Percentiles rank a stretch among this genome's conserved stretches.
phyloP scores from a whole-genome alignment of 192 early-diverging fungal species.

The Rhizophagus prolifer region DNA sequence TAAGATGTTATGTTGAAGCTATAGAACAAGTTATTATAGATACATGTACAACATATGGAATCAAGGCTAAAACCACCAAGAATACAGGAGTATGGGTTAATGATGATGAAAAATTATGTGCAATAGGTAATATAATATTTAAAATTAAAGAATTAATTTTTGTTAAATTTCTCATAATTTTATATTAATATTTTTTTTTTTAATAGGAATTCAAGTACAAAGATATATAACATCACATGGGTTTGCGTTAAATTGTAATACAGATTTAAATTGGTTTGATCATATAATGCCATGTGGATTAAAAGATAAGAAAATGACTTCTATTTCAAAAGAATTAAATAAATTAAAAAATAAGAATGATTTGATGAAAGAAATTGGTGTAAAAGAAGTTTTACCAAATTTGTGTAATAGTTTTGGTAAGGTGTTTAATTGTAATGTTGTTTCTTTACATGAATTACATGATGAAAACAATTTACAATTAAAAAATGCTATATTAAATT shows the following conservation, averaged over 20 bases:
- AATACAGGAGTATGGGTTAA: constrained; percentile 92
- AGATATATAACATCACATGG: constrained; percentile 90
- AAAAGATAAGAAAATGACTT: constrained; percentile 74
- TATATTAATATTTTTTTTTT: not conserved
- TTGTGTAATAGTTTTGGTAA: constrained; percentile 48
- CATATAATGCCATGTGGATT: constrained; percentile 92
- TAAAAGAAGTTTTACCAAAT: constrained; percentile 55
- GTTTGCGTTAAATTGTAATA: constrained; percentile 91
- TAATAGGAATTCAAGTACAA: constrained; percentile 78
- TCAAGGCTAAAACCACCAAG: constrained; percentile 64
- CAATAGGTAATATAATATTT: constrained; percentile 64
- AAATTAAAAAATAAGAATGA: constrained; percentile 16
- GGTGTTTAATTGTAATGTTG: constrained; percentile 45
- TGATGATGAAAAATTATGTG: constrained; percentile 84
- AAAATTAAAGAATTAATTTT: too few relatives aligned
- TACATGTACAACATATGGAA: constrained; percentile 63
- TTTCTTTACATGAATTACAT: constrained; percentile 32
- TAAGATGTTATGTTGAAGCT: constrained; percentile 73
- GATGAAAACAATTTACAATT: not conserved
- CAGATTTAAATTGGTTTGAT: constrained; percentile 84
- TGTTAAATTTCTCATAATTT: not conserved
- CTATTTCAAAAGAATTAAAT: constrained; percentile 55
- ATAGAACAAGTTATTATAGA: constrained; percentile 80
- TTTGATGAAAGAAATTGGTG: constrained; percentile 28
- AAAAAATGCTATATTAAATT: not conserved